Evolutionary conservation across 2,329 filamentous ascomycete genomes (phyloP), one percentile per base, ranked within the genome.

Genomic region (Stemphylium vesicarium): DNA sequence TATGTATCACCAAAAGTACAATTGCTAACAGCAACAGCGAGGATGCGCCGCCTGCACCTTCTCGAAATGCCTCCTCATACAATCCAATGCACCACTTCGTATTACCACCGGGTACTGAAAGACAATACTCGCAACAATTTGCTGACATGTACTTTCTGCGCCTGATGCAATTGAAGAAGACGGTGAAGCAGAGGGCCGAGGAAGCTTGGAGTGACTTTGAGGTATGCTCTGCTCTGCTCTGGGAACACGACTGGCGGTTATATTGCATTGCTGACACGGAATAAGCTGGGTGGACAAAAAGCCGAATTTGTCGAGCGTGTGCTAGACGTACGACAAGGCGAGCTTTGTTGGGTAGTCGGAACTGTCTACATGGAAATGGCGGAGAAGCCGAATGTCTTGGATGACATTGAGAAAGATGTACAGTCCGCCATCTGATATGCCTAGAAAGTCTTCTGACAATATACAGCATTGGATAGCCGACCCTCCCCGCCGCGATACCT

Each of bases 361-460:
- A 99, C 95, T 0, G 87, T 98, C 29, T 99, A 96, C 75, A 96
- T 98, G 89, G 92, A 98, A 61, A 93, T 99, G 91, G 86, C 90
- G 2, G 77, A 97, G 69, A 99, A 99, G 79, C 95, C 96, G 1
- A 96, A 96, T 71, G 94, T 99, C 73, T 80, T 99, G 31, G 93
- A 97, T 56, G 95, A 99, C 67, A 90, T 99, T 37, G 89, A 91
- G 36, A 96, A 96, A 77, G 94, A 97, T 76, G 91, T 93, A 78
- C 13, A 22, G 4, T 18, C 16, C 15, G 8, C n/a, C 35, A 20
- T 18, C 24, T 10, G 12, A 16, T 2, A 15, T n/a, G 9, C 12
- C 6, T 15, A 15, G 5, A 2, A 35, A 11, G 4, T 9, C 16
- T 20, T 22, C 62, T 68, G 16, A 68, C 49, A 35, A 7, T 12